A percentile compares a stretch with the other conserved stretches of the same genome.
These are phyloP conservation scores for Dioscorea dumetorum DNA, from an alignment of 106 monocot genomes.

Conservation along the genomic window DNA sequence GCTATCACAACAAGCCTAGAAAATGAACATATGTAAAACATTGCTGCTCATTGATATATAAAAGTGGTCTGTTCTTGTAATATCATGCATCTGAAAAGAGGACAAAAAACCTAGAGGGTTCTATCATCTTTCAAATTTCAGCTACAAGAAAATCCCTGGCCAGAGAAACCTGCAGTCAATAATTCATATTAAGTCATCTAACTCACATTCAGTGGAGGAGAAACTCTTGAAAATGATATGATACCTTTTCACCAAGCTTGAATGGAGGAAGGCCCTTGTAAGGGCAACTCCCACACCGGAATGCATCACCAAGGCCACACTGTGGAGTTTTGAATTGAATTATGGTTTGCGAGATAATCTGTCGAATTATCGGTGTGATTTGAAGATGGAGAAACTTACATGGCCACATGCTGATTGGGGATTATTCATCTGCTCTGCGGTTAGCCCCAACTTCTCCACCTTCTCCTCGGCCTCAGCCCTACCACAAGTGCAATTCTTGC, in stretches of 20 bases:
- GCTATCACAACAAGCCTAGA: conserved; percentile 56
- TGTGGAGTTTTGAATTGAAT: conserved; percentile 17
- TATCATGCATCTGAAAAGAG: no score
- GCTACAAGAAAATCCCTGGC: conserved; percentile 53
- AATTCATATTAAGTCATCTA: no score
- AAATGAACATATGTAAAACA: conserved; percentile 2
- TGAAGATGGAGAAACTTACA: conserved; percentile 27
- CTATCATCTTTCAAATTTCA: conserved; percentile 38
- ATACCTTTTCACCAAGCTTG: conserved; percentile 78
- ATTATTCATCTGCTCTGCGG: conserved; percentile 73
- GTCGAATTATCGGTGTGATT: no score
- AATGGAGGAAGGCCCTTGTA: conserved; percentile 90
- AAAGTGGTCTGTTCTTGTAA: no score
- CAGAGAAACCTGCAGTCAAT: conserved; percentile 39
- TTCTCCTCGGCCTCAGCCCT: conserved; percentile 74
- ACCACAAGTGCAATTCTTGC: conserved; percentile 94
- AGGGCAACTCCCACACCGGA: conserved; percentile 73
- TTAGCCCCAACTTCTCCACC: conserved; percentile 59
- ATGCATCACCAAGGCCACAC: conserved; percentile 97
- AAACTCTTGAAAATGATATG: neutral
- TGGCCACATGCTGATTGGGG: conserved; percentile 92
- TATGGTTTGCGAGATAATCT: no score
- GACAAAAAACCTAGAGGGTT: no score
- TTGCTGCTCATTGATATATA: no score
- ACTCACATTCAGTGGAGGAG: no score